Percentiles rank a stretch among this genome's conserved stretches.
These are phyloP conservation scores for Ceratobasidium sp. DNA, from an alignment of 1,284 basidiomycete genomes.

Conservation along the genomic window DNA sequence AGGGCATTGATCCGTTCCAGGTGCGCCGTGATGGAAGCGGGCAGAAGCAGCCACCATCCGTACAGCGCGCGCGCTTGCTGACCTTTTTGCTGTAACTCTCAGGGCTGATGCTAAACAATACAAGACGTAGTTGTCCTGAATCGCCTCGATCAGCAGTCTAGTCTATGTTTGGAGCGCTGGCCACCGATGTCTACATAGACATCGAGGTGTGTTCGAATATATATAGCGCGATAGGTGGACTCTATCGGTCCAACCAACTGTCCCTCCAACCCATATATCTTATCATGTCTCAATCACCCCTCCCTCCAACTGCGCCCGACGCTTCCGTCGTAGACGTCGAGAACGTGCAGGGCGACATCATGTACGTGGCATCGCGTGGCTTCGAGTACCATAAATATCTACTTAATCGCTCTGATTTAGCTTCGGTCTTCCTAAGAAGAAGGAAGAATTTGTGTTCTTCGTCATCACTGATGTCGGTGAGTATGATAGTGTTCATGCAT, in stretches of 20 bases:
- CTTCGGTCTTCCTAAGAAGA: constrained; percentile 25
- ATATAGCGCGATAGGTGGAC: background rate
- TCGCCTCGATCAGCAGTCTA: too few relatives aligned
- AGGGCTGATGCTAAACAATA: too few relatives aligned
- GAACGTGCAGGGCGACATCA: constrained; percentile 48
- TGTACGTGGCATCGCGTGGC: constrained; percentile 21
- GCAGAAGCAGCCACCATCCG: too few relatives aligned
- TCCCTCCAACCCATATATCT: background rate
- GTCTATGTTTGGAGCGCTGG: too few relatives aligned
- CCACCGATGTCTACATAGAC: too few relatives aligned
- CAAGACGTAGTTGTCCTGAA: too few relatives aligned
- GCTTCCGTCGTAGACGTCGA: constrained; percentile 48
- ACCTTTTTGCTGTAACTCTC: too few relatives aligned
- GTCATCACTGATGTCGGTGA: constrained; percentile 8
- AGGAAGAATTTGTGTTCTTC: constrained; percentile 36
- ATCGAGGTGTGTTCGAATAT: too few relatives aligned
- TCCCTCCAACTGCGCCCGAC: constrained; percentile 42
- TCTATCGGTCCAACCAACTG: background rate
- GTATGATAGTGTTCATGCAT: background rate
- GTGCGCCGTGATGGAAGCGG: too few relatives aligned
- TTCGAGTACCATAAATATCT: background rate
- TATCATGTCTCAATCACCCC: constrained; percentile 42
- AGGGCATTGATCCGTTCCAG: too few relatives aligned
- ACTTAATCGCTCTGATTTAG: background rate
- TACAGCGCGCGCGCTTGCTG: too few relatives aligned